Percentiles rank a stretch among this genome's conserved stretches.
These are phyloP conservation scores for Cystofilobasidium macerans DNA, from an alignment of 768 basidiomycete genomes.

Conservation along the genomic window DNA sequence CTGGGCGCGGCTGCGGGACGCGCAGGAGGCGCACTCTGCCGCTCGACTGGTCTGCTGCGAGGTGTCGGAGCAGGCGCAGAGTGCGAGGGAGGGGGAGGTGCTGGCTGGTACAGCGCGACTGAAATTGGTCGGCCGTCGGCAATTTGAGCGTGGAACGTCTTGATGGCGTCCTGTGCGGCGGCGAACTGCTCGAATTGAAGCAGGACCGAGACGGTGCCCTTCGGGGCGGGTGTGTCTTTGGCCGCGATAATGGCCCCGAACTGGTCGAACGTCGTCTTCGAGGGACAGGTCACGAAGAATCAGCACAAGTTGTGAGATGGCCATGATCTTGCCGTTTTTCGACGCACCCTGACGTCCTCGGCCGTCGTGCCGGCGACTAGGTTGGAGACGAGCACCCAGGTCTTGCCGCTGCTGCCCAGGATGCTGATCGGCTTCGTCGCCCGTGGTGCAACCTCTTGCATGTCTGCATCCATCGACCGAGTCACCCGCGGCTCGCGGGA, in stretches of 20 bases:
- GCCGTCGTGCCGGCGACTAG: constrained; percentile 23
- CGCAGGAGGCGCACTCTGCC: too few species aligned
- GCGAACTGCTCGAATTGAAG: constrained; percentile 10
- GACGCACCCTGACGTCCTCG: constrained; percentile 23
- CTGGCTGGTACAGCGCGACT: constrained; percentile 11
- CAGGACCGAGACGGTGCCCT: constrained; percentile 11
- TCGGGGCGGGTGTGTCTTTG: not conserved
- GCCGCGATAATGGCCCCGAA: constrained; percentile 12
- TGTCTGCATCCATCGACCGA: not conserved
- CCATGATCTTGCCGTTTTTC: not conserved
- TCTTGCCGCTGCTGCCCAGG: constrained; percentile 17
- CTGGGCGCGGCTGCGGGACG: too few species aligned
- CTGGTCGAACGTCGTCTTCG: constrained; percentile 17
- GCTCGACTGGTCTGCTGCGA: too few species aligned
- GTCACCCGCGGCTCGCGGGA: too few species aligned
- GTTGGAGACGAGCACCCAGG: constrained; percentile 15
- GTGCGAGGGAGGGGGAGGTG: not conserved
- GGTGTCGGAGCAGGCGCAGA: not conserved
- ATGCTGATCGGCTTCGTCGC: constrained; percentile 8
- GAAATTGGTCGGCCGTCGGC: constrained; percentile 23
- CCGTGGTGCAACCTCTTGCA: too few species aligned
- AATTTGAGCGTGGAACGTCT: constrained; percentile 15
- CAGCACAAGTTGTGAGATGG: not conserved
- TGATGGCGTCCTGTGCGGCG: constrained; percentile 19
- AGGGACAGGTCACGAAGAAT: not conserved